Evolutionary conservation across 2,329 filamentous ascomycete species (phyloP), one percentile per base, ranked within the genome.

Genomic region (Alternaria dauci): DNA sequence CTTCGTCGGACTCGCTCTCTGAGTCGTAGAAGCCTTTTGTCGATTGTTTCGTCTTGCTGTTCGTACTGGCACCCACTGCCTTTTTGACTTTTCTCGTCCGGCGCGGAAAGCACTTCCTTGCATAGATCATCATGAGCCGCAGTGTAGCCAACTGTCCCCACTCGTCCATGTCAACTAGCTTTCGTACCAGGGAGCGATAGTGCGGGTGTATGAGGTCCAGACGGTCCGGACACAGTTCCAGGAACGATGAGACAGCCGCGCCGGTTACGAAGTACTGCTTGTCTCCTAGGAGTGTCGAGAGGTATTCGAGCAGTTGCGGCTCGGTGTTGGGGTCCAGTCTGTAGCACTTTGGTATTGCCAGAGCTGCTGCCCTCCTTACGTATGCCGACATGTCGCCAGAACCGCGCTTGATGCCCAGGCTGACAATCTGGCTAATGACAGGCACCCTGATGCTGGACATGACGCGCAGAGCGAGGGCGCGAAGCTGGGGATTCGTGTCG

Each of bases 391-490:
- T 96, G 77, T 99, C 95, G 36, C 89, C 93, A 23, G 89, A 88
- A 5, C 95, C 95, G 73, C 95, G 93, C 79, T 97, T 97, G 81
- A 99, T 97, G 4, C 93, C 95, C 61, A 99, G 82, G 16, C 92
- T 94, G 16, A 99, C 94, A 66, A 99, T 98, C 81, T 98, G 95
- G 72, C 92, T 96, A 79, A 99, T 99, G 52, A 97, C 94, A 0
- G 95, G 94, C 1, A 99, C 94, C n/a, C 91, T 87, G 65, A 99
- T 98, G 12, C 93, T 93, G 0, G 94, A 96, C 94, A 99, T 99
- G 67, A 95, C 97, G 65, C 94, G 92, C 63, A 99, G 85, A 0
- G 95, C 95, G 72, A 99, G 89, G 23, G 94, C 93, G 68, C 95
- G 90, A 20, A 97, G 89, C 75, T 96, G 91, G 1, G 95, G 92